Percentiles rank a stretch among this genome's conserved stretches.
phyloP scores from a whole-genome alignment of 2,329 filamentous ascomycete species.

The Cladophialophora carrionii region DNA sequence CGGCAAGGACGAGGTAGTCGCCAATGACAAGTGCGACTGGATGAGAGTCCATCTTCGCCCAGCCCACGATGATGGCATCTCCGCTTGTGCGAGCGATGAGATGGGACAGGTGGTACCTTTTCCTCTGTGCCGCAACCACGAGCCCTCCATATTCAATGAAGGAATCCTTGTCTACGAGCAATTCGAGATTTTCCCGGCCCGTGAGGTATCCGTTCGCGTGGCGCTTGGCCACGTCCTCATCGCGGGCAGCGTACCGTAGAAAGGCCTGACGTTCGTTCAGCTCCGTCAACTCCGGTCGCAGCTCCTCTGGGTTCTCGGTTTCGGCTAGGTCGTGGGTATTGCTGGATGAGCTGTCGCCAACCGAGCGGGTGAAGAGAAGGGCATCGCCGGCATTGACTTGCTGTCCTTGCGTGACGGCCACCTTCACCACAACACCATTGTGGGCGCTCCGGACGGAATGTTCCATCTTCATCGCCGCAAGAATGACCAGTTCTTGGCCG shows the following conservation, averaged over 20 bases:
- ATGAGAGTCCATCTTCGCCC: conserved; percentile 32
- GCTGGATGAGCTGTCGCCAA: conserved; percentile 28
- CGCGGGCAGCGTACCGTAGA: conserved; percentile 29
- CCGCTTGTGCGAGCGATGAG: conserved; percentile 34
- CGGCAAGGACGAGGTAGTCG: conserved; percentile 33
- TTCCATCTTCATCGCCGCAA: conserved; percentile 34
- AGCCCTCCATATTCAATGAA: conserved; percentile 32
- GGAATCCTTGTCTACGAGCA: conserved; percentile 31
- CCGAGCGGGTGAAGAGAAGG: conserved; percentile 29
- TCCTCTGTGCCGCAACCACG: conserved; percentile 33
- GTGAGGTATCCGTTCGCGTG: conserved; percentile 34
- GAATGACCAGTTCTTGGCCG: conserved; percentile 34
- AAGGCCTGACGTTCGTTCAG: conserved; percentile 33
- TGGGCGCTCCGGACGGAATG: conserved; percentile 31
- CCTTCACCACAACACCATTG: conserved; percentile 31
- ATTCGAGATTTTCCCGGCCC: conserved; percentile 32
- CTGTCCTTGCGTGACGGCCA: conserved; percentile 32
- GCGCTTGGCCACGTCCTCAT: conserved; percentile 32
- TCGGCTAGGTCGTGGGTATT: conserved; percentile 26
- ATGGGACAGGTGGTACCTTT: conserved; percentile 30
- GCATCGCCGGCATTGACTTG: conserved; percentile 32
- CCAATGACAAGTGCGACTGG: conserved; percentile 33
- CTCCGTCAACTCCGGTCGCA: conserved; percentile 32
- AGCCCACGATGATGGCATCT: conserved; percentile 33
- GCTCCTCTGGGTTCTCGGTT: conserved; percentile 29